Conservation (phyloP, 1,284 basidiomycete species). For the Cutaneotrichosporon sp. region DNA sequence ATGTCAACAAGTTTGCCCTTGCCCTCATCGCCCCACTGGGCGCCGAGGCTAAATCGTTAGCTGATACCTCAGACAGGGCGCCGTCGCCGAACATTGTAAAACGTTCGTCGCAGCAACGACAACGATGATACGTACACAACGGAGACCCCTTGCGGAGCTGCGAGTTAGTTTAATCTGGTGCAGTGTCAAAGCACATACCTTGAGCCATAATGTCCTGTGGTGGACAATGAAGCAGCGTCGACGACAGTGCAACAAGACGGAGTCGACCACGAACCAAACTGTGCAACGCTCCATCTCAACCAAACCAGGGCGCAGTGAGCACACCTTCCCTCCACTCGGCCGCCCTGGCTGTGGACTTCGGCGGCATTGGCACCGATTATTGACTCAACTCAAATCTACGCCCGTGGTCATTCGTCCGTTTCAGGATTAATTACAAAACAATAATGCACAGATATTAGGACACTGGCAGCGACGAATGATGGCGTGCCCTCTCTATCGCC, state of each 20-base stretch:
- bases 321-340: neutral
- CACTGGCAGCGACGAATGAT: neutral
- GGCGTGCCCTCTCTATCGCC: neutral
- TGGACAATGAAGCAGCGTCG: constrained; percentile 14
- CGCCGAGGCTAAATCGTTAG: constrained; percentile 55
- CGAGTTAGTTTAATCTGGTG: neutral
- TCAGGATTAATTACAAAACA: no score
- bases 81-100: neutral
- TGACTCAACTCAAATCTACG: no score
- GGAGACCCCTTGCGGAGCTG: constrained; percentile 20
- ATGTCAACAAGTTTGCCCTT: constrained; percentile 96
- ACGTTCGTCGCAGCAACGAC: neutral
- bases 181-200: constrained; percentile 1
- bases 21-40: constrained; percentile 95
- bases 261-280: neutral
- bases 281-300: neutral
- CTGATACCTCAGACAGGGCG: neutral
- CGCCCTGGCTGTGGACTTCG: neutral
- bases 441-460: no score
- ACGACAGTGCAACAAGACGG: constrained; percentile 1
- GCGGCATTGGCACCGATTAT: no score
- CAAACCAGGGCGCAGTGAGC: no score
- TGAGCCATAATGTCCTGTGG: constrained; percentile 12
- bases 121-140: constrained; percentile 18
- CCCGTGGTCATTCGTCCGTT: no score